These are phyloP conservation scores for Canna indica DNA, from an alignment of 176 grass and related monocot genomes.

Conservation along the genomic window DNA sequence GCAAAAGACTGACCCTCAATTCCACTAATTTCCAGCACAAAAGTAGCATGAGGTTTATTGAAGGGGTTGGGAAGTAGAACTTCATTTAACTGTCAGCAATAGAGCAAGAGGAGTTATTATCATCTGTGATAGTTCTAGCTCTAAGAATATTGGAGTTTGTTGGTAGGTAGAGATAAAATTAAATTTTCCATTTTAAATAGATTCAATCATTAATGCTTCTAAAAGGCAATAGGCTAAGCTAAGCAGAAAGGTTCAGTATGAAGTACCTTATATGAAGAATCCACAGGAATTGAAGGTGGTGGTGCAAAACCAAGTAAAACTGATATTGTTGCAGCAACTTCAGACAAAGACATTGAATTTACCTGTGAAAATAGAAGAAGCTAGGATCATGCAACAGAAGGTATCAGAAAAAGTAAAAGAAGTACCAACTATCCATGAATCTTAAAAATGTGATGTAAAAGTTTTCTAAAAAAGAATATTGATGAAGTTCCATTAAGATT, in stretches of 20 bases:
- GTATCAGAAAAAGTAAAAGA: neutral
- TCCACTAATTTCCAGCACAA: slow-evolving; percentile 64
- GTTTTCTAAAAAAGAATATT: neutral
- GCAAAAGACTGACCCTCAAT: slow-evolving; percentile 39
- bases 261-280: slow-evolving; percentile 66
- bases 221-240: neutral
- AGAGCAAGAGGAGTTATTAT: slow-evolving; percentile 21
- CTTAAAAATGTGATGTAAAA: neutral
- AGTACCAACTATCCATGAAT: neutral
- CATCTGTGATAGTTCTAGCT: slow-evolving; percentile 8
- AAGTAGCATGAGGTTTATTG: slow-evolving; percentile 59
- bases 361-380: slow-evolving; percentile 26
- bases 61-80: slow-evolving; percentile 76
- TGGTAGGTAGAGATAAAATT: neutral
- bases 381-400: neutral
- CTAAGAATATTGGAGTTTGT: neutral
- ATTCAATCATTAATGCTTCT: neutral
- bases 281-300: slow-evolving; percentile 26
- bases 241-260: neutral
- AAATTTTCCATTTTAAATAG: neutral
- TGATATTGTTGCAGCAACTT: slow-evolving; percentile 65
- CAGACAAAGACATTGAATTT: slow-evolving; percentile 44
- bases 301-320: slow-evolving; percentile 90
- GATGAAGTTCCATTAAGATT: neutral
- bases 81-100: slow-evolving; percentile 56